Conservation (phyloP, 2,329 filamentous ascomycete genomes). For the Drechmeria coniospora region DNA sequence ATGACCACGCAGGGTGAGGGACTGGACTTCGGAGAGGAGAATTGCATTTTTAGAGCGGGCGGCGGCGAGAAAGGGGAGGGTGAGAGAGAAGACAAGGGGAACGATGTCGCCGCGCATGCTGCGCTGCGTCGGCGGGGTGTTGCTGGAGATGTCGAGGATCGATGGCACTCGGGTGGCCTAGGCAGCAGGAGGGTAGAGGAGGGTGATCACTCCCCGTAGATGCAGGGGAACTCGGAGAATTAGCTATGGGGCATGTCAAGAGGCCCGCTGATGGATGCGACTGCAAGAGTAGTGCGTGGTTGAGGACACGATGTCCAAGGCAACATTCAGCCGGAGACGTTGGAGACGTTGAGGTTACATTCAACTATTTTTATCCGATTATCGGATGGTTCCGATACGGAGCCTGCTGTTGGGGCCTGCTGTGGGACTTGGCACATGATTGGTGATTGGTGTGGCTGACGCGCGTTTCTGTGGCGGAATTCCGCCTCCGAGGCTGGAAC, state of each 20-base stretch:
- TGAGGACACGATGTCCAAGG: constrained; percentile 13
- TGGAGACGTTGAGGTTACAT: no score
- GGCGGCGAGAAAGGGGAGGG: constrained; percentile 12
- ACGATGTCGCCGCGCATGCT: constrained; percentile 14
- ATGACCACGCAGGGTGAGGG: constrained; percentile 59
- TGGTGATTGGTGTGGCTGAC: constrained; percentile 1
- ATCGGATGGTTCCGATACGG: no score
- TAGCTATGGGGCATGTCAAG: no score
- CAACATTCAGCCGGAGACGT: no score
- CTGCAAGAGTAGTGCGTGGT: no score
- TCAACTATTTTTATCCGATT: no score
- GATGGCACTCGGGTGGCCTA: no score
- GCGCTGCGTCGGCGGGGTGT: not conserved
- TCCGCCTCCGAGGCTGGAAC: no score
- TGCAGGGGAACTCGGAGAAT: no score
- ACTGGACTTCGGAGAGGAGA: constrained; percentile 48
- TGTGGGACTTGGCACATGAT: not conserved
- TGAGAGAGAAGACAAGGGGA: constrained; percentile 7
- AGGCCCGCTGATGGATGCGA: no score
- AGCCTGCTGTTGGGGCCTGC: not conserved
- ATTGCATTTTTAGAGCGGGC: constrained; percentile 33
- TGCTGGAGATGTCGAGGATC: not conserved
- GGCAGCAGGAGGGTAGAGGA: no score
- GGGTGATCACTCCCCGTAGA: no score
- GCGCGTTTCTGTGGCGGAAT: not conserved